These are phyloP conservation scores for Colletotrichum sp. DNA, from an alignment of 2,329 filamentous ascomycete genomes.

Conservation along the genomic window DNA sequence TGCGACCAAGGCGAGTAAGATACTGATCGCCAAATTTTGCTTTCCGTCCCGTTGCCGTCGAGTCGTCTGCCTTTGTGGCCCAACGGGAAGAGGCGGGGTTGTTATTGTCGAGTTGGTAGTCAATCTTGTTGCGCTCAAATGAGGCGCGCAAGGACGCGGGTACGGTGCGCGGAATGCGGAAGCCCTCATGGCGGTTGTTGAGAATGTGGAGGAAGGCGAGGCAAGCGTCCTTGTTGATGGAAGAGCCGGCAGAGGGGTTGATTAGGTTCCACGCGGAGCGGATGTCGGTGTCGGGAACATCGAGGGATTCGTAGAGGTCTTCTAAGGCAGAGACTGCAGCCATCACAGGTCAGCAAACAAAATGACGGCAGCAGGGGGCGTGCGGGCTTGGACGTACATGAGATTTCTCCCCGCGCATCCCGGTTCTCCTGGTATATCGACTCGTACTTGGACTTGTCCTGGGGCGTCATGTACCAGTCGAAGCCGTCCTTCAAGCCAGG, in stretches of 20 bases:
- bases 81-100: slow-evolving; percentile 72
- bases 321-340: slow-evolving; percentile 74
- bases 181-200: slow-evolving; percentile 94
- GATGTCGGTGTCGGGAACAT: slow-evolving; percentile 78
- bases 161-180: slow-evolving; percentile 88
- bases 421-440: slow-evolving; percentile 95
- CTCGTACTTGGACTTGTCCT: slow-evolving; percentile 92
- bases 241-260: slow-evolving; percentile 82
- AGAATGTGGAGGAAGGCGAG: slow-evolving; percentile 97
- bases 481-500: slow-evolving; percentile 93
- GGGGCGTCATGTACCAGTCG: slow-evolving; percentile 98
- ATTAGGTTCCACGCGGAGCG: slow-evolving; percentile 96
- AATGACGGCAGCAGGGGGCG: neutral
- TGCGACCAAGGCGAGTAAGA: slow-evolving; percentile 85
- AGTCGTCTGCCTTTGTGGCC: slow-evolving; percentile 79
- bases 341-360: neutral
- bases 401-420: slow-evolving; percentile 83
- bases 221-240: slow-evolving; percentile 93
- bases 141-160: slow-evolving; percentile 88
- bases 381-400: slow-evolving; percentile 59
- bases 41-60: slow-evolving; percentile 86
- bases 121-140: slow-evolving; percentile 95
- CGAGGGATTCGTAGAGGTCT: slow-evolving; percentile 83
- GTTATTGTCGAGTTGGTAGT: slow-evolving; percentile 88
- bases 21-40: slow-evolving; percentile 98